These are phyloP conservation scores for Scalesia atractyloides DNA, from an alignment of 129 eudicot genomes.

Conservation along the genomic window DNA sequence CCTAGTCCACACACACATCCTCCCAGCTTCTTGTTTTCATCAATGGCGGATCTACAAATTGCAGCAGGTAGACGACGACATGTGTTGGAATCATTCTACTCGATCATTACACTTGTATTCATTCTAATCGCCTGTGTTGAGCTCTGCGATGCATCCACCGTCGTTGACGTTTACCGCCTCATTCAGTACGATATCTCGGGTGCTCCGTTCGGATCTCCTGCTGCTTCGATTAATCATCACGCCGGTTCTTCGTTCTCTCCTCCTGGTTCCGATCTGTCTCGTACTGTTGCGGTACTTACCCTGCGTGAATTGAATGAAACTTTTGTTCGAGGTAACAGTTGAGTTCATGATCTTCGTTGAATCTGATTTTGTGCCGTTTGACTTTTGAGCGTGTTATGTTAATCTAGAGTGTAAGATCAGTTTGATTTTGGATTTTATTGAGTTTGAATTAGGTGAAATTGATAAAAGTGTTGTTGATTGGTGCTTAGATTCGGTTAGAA, in stretches of 20 bases:
- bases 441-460: slow-evolving; percentile 13
- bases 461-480: background rate
- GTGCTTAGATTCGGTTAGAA: too few species aligned
- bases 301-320: slow-evolving; percentile 74
- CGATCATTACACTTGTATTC: slow-evolving; percentile 49
- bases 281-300: slow-evolving; percentile 75
- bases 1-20: slow-evolving; percentile 32
- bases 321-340: slow-evolving; percentile 57
- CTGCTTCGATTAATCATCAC: slow-evolving; percentile 84
- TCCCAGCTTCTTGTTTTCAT: slow-evolving; percentile 32
- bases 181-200: slow-evolving; percentile 94
- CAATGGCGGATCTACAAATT: slow-evolving; percentile 45
- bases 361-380: slow-evolving; percentile 11
- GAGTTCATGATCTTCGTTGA: background rate
- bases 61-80: slow-evolving; percentile 27
- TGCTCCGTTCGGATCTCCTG: slow-evolving; percentile 87
- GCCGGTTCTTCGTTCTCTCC: slow-evolving; percentile 75
- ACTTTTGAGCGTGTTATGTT: background rate
- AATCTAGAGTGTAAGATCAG: slow-evolving; percentile 13
- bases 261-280: slow-evolving; percentile 74
- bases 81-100: slow-evolving; percentile 48
- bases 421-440: slow-evolving; percentile 4
- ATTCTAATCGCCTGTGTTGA: slow-evolving; percentile 77
- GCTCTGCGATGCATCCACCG: slow-evolving; percentile 90
- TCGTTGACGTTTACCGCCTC: slow-evolving; percentile 88